Evolutionary conservation across 257 asterid species (phyloP).

Genomic region (Capsicum baccatum): DNA sequence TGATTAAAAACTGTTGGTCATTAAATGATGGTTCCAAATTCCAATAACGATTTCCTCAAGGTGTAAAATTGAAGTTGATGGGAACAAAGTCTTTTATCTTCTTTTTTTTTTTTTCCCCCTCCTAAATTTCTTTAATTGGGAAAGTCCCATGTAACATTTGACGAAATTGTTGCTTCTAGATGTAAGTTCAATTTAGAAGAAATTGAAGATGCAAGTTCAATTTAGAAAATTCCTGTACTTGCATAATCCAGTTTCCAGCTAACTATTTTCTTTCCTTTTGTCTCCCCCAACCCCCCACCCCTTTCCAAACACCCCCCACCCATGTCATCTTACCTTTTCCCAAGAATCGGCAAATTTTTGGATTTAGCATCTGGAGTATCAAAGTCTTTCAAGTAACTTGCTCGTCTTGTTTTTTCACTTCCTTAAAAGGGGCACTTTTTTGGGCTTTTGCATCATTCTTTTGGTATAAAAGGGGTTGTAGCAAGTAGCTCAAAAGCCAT

Average conservation of each 20-base stretch:
- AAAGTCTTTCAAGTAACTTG: not conserved
- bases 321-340: slow-evolving; percentile 36
- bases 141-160: not conserved
- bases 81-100: not conserved
- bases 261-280: not conserved
- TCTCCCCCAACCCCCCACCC: slow-evolving; percentile 25
- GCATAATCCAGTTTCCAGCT: slow-evolving; percentile 18
- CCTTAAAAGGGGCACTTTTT: not conserved
- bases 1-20: not conserved
- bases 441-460: not conserved
- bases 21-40: not conserved
- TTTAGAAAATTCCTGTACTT: not conserved
- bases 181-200: not conserved
- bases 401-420: not conserved
- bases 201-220: not conserved
- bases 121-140: not conserved
- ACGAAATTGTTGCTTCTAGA: not conserved
- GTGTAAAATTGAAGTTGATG: not conserved
- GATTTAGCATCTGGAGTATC: slow-evolving; percentile 18
- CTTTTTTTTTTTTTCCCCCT: not conserved
- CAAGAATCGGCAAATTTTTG: slow-evolving; percentile 35
- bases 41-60: not conserved
- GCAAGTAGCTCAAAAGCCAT: too few species aligned
- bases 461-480: too few species aligned
- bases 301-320: not conserved